Percentiles rank a stretch among this genome's conserved stretches.
Conservation (phyloP, 306 rosid genomes). For the Crataegus laevigata region DNA sequence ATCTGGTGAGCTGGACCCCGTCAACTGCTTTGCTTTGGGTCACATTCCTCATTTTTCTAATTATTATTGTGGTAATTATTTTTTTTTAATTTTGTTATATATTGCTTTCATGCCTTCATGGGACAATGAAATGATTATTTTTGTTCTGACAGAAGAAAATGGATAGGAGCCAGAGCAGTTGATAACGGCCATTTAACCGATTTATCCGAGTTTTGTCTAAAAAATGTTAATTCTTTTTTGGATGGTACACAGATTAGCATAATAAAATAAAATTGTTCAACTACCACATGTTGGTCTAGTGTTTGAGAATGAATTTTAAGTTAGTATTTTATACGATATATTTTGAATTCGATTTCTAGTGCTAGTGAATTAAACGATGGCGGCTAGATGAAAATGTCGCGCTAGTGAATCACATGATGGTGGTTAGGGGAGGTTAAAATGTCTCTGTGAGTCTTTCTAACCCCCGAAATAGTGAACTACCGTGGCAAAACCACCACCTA, state of each 20-base stretch:
- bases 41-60: background rate
- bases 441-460: too few species aligned
- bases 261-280: background rate
- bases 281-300: too few species aligned
- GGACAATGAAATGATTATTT: background rate
- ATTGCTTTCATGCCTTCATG: background rate
- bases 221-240: background rate
- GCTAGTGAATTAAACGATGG: too few species aligned
- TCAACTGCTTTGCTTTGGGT: background rate
- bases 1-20: conserved; percentile 39
- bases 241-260: background rate
- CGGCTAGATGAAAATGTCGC: too few species aligned
- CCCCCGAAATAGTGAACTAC: too few species aligned
- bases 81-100: background rate
- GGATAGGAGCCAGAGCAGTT: conserved; percentile 4
- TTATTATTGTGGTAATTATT: background rate
- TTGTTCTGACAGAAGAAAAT: background rate
- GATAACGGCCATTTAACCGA: conserved; percentile 29
- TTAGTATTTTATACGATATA: too few species aligned
- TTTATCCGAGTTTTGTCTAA: background rate
- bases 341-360: too few species aligned
- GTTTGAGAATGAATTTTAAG: too few species aligned
- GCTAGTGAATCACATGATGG: too few species aligned
- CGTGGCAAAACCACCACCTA: too few species aligned
- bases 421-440: too few species aligned